Evolutionary conservation across 2,329 filamentous ascomycete species (phyloP), one percentile per base, ranked within the genome.

Genomic region (Botrytis fabae): DNA sequence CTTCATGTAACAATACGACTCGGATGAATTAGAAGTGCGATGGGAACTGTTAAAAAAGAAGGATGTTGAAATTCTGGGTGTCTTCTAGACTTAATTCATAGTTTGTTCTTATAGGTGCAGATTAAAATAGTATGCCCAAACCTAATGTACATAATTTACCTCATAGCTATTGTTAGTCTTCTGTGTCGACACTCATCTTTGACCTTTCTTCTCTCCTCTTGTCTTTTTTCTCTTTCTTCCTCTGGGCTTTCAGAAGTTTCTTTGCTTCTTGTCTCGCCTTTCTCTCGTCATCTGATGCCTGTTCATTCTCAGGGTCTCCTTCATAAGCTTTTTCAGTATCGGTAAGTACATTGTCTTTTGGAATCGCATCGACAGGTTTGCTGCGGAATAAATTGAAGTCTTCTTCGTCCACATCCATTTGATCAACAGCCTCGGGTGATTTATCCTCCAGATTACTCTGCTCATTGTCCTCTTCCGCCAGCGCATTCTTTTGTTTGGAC

Each of bases 221-320:
- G 7, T 71, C 38, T 40, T 70, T 73, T 46, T 70, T 64, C 68
- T 71, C 60, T 57, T 70, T 73, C 61, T 71, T 71, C n/a, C 69
- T 60, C 8, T 42, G 40, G 22, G 71, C 54, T 35, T 73, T 72
- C 9, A 69, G 32, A n/a, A 61, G 32, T n/a, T 44, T 60, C 51
- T 72, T 72, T 10, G 70, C 63, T n/a, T 68, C 70, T 60, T 68
- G 70, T 18, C 70, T 44, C 12, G 62, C 48, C 51, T 69, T 68
- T 40, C 64, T 59, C 28, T 72, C 63, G 20, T 60, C 51, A 44
- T 69, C 63, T 16, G 63, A 69, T 22, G 38, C 51, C 40, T 69
- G 54, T 22, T 72, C 70, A 8, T 38, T 44, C 42, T 69, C 70
- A 12, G 48, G 51, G 20, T 72, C 70, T 59, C 70, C 70, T 20